Evolutionary conservation across 495 filamentous ascomycete species (phyloP), one percentile per base, ranked within the genome.

Genomic region (Trichoderma asperelloides): DNA sequence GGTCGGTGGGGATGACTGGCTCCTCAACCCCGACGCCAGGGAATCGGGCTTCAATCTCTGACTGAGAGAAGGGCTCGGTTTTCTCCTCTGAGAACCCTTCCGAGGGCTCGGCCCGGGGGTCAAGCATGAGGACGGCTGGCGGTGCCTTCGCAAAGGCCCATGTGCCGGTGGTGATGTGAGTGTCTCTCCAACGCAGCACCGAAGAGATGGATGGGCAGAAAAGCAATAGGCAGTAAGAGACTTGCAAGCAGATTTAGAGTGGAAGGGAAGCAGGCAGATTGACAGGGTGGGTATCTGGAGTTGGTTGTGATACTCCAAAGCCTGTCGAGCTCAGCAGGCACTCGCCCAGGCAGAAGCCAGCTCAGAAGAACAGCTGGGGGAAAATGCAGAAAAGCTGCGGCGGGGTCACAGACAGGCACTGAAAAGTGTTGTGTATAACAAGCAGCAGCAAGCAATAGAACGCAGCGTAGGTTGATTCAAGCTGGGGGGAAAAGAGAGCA

Each of bases 41-140:
- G 63, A 79, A 70, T 64, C 79, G 77, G 37, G 75, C 73, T 37
- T 78, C 74, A 67, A 82, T 77, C 65, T 83, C 80, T 41, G 80
- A 78, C 62, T 80, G 72, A 43, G 81, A 82, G 68, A 83, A 81
- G 27, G 78, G 78, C 70, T 83, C 79, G 55, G 81, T 83, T 71
- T 76, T 81, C 73, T 81, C 77, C 74, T 83, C 80, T 21, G 81
- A 81, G 62, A 66, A 68, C 57, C 71, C 71, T 28, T 70, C 43
- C 27, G 74, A 72, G 67, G 69, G 69, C 62, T 73, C 75, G 37
- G 71, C 68, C 65, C 72, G 72, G 67, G 74, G 68, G 67, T 82
- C 79, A 67, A 74, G 74, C 79, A 81, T 82, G 28, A 72, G 64
- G 63, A 71, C 55, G 67, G 33, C 40, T 27, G 39, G 27, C 28